phyloP scores from a whole-genome alignment of 805 yeast genomes.

The Saccharomycopsis olivae region DNA sequence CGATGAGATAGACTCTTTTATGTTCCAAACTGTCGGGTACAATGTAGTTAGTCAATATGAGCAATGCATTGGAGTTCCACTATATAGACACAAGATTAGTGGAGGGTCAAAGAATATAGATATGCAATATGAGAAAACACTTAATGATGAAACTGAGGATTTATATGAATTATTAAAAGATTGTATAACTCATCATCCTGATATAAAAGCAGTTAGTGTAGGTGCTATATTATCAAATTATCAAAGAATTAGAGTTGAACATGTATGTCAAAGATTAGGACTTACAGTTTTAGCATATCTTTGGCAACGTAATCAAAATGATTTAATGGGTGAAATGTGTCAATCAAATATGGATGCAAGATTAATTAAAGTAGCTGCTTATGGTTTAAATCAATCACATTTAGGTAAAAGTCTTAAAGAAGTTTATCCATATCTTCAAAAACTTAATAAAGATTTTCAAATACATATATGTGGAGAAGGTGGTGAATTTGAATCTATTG shows the following conservation, averaged over 20 bases:
- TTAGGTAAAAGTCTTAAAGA: conserved; percentile 60
- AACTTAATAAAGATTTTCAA: conserved; percentile 55
- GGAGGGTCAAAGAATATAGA: conserved; percentile 55
- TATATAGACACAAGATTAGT: conserved; percentile 55
- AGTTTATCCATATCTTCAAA: conserved; percentile 45
- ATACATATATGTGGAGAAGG: conserved; percentile 98
- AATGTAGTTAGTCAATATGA: conserved; percentile 56
- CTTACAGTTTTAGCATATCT: conserved; percentile 63
- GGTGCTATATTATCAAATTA: conserved; percentile 96
- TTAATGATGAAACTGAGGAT: conserved; percentile 83
- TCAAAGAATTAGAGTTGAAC: conserved; percentile 88
- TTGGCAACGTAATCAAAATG: conserved; percentile 83
- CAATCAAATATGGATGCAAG: conserved; percentile 53
- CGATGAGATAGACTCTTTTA: conserved; percentile 78
- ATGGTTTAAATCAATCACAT: conserved; percentile 60
- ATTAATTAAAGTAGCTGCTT: conserved; percentile 86
- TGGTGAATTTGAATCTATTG: conserved; percentile 93
- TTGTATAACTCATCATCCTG: conserved; percentile 51
- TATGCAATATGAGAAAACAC: conserved; percentile 60
- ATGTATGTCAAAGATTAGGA: conserved; percentile 69
- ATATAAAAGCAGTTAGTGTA: conserved; percentile 76
- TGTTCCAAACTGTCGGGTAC: conserved; percentile 98
- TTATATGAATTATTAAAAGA: conserved; percentile 40
- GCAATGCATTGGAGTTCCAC: conserved; percentile 68
- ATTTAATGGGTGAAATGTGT: conserved; percentile 59